These are phyloP conservation scores for Neonectria hederae DNA, from an alignment of 2,329 filamentous ascomycete genomes.

Conservation along the genomic window DNA sequence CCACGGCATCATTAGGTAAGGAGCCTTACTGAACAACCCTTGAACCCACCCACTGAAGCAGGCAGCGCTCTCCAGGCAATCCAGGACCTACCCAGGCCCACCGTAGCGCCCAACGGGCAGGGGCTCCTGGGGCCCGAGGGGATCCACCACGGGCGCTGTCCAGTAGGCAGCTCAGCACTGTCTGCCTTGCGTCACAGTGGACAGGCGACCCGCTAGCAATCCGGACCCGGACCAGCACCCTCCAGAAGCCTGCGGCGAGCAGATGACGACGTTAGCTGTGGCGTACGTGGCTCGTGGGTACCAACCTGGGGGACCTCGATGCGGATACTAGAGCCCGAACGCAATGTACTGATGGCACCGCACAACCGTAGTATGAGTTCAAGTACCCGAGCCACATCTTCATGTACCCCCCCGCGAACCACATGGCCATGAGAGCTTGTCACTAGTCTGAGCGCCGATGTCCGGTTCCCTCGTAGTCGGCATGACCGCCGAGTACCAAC, in stretches of 20 bases:
- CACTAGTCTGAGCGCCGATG: slow-evolving; percentile 28
- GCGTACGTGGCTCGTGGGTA: slow-evolving; percentile 41
- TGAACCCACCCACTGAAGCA: neutral
- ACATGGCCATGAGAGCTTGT: slow-evolving; percentile 27
- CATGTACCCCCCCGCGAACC: slow-evolving; percentile 34
- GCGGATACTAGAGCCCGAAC: slow-evolving; percentile 18
- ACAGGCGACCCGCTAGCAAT: slow-evolving; percentile 9
- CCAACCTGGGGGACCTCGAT: slow-evolving; percentile 13
- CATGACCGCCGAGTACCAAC: slow-evolving; percentile 27
- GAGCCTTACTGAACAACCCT: neutral
- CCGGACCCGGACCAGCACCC: neutral
- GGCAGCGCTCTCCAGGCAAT: slow-evolving; percentile 4
- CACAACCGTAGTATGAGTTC: fast-evolving
- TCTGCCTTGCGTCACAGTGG: slow-evolving; percentile 24
- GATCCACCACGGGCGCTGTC: slow-evolving; percentile 9
- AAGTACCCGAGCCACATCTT: slow-evolving; percentile 19
- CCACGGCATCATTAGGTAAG: slow-evolving; percentile 4
- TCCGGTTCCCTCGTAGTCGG: slow-evolving; percentile 32
- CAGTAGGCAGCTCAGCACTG: neutral
- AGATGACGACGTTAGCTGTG: slow-evolving; percentile 40
- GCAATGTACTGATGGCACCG: slow-evolving; percentile 14
- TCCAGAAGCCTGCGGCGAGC: slow-evolving; percentile 6
- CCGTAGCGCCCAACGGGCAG: slow-evolving; percentile 7
- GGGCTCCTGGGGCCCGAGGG: slow-evolving; percentile 5
- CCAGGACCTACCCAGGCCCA: slow-evolving; percentile 1